Evolutionary conservation across 2,329 filamentous ascomycete species (phyloP), one percentile per base, ranked within the genome.

Genomic region (Ophidiomyces ophidiicola): DNA sequence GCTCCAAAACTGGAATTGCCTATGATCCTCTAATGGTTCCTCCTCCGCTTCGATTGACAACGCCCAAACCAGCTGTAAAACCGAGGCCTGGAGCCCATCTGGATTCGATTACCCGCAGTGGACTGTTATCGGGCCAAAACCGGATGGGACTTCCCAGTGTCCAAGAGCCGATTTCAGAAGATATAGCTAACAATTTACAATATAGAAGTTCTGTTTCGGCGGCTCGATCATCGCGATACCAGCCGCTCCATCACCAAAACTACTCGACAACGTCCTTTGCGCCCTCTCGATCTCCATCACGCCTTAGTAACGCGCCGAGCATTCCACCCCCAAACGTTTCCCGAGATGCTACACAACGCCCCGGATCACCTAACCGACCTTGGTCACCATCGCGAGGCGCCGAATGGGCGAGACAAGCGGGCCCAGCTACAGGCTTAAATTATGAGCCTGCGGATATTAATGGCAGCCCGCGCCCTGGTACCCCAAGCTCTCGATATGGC

Each of bases 391-490:
- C 70, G 18, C 59, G 63, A 48, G 64, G 56, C 15, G 67, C 68
- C 2, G 82, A 87, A 44, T 84, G 82, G 60, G 60, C 71, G 19
- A 72, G 82, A 36, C 81, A 82, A 6, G 79, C 84, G 2, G 74
- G 82, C 1, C 61, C 60, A 0, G 54, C 58, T 1, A 74, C 78
- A 1, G 77, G 69, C 48, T 66, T 80, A 17, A 71, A 77, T 3
- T 96, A 90, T 59, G 90, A 96, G 59, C 84, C 86, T 0, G 71
- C 79, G 15, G 87, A 94, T 50, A 63, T 96, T 43, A 88, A 96
- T 53, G 90, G 90, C 34, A 87, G 76, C 45, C 87, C 90, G 5
- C 69, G 90, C 43, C 88, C 90, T 1, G 88, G 88, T 4, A 94
- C 88, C 0, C 86, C 88, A 1, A 86, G 86, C 0, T 88, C 85